Evolutionary conservation across 2,329 filamentous ascomycete species (phyloP), one percentile per base, ranked within the genome.

Genomic region (Phialophora macrospora): DNA sequence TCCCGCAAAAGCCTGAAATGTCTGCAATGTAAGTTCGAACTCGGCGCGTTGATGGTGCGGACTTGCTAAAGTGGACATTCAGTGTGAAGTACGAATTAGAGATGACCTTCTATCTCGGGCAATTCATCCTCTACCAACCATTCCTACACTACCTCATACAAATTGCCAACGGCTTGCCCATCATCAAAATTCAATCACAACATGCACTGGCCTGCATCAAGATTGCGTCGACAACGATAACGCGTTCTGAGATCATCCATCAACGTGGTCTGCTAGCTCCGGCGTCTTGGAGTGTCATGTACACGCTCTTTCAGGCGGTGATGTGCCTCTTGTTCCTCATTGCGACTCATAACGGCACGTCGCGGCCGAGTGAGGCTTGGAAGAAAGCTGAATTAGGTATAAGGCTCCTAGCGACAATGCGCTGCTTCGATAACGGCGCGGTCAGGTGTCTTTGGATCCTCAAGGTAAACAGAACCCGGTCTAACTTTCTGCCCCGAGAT

Each of bases 121-220:
- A 71, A 34, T 58, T 71, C 32, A 44, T 66, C 26, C 55, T 70
- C 9, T 70, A 66, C 49, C 63, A 61, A 22, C 69, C 69, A n/a
- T 69, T 71, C 28, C 56, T 71, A 30, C 69, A 70, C 49, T 71
- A 71, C 46, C 62, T 71, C 20, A 60, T 68, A 14, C 62, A 60
- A 17, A 66, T 98, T 57, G 91, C 93, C 54, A 86, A 88, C 71
- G 88, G 88, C 14, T 85, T 85, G 12, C 81, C 80, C 55, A 80
- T 91, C 4, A 88, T 89, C 1, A 78, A 90, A 20, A 86, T 84
- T 0, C 89, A 91, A 49, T 71, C 69, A 7, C 66, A 68, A 30
- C 68, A 68, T 55, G 69, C 69, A 46, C 46, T 71, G 17, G 58
- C 69, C 49, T 71, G 68, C 44, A 62, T 71, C 48, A 71, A 71